These are phyloP conservation scores for Laetiporus sulphureus DNA, from an alignment of 1,284 basidiomycete genomes.

Conservation along the genomic window DNA sequence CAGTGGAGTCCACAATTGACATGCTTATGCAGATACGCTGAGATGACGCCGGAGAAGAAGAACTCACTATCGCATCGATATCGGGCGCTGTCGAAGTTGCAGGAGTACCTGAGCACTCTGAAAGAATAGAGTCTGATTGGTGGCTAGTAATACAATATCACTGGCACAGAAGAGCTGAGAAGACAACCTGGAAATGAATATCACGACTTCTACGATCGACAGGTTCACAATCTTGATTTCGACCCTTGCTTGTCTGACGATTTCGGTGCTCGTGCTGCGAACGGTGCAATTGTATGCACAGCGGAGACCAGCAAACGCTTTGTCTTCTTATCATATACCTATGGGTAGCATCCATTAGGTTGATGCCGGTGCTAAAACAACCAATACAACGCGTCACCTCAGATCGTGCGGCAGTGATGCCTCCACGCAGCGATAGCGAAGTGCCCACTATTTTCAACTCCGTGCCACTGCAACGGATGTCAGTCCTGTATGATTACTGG, in stretches of 20 bases:
- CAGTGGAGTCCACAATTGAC: constrained; percentile 11
- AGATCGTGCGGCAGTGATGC: constrained; percentile 16
- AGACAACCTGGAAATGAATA: too few species aligned
- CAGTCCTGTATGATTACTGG: too few species aligned
- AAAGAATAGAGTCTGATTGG: constrained; percentile 5
- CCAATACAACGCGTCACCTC: constrained; percentile 14
- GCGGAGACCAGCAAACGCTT: constrained; percentile 19
- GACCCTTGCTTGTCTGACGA: not conserved
- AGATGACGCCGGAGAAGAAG: constrained; percentile 85
- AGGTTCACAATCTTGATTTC: constrained; percentile 3
- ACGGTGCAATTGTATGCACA: constrained; percentile 19
- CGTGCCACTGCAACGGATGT: constrained; percentile 18
- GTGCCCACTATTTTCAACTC: constrained; percentile 19
- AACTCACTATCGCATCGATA: constrained; percentile 89
- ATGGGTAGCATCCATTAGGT: too few species aligned
- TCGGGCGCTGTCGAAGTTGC: constrained; percentile 80
- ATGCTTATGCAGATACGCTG: constrained; percentile 68
- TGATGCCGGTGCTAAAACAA: too few species aligned
- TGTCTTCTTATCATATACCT: constrained; percentile 23
- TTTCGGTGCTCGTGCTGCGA: constrained; percentile 1
- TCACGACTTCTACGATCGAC: too few species aligned
- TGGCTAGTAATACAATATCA: too few species aligned
- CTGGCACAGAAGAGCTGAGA: too few species aligned
- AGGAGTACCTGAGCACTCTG: constrained; percentile 48
- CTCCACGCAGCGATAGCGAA: constrained; percentile 15